Conservation (phyloP, 192 early-diverging fungal genomes). For the Pilobolus umbonatus region DNA sequence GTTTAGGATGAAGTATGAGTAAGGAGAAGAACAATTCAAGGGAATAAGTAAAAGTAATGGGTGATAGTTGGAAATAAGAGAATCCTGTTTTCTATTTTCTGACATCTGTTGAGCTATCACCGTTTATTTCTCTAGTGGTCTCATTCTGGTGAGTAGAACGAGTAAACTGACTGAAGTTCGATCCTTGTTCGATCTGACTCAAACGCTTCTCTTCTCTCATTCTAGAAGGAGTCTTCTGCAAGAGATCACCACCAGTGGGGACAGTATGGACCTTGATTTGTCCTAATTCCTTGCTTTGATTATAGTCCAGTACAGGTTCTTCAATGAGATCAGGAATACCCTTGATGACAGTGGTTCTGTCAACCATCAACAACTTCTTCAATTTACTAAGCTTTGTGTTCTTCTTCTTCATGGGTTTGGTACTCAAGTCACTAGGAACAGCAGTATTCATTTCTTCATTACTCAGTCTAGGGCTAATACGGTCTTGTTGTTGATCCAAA, state of each 20-base stretch:
- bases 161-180: no score
- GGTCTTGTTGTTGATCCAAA: conserved; percentile 21
- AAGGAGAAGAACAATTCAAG: no score
- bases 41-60: no score
- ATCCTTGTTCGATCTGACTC: background rate
- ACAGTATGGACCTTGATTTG: conserved; percentile 1
- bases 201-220: background rate
- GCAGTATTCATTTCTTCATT: background rate
- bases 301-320: conserved; percentile 18
- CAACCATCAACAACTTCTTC: conserved; percentile 4
- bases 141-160: no score
- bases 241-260: conserved; percentile 20
- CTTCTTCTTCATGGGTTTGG: background rate
- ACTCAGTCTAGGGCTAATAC: background rate
- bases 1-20: no score
- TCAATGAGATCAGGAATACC: conserved; percentile 31
- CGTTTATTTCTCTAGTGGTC: no score
- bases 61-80: no score
- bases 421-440: background rate
- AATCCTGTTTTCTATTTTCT: no score
- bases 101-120: no score
- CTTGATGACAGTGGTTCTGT: conserved; percentile 16
- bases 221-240: conserved; percentile 2
- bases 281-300: conserved; percentile 16
- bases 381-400: background rate